Conservation (phyloP, 371 early-diverging fungal species). For the Batkoa obscura region DNA sequence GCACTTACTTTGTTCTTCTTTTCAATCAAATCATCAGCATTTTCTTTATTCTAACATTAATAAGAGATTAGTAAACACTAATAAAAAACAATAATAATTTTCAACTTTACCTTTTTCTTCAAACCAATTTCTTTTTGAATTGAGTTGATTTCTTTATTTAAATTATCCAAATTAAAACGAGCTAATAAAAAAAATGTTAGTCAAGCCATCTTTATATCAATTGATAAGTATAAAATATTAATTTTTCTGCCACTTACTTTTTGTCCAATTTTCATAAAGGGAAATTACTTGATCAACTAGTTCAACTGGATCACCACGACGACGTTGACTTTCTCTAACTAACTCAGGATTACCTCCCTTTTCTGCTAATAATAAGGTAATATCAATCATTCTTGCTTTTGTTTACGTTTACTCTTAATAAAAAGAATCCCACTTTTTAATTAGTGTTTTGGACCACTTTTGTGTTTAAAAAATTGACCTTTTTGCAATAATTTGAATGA, state of each 20-base stretch:
- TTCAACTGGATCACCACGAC: slow-evolving; percentile 68
- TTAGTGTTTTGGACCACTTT: too few relatives aligned
- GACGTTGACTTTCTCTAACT: slow-evolving; percentile 81
- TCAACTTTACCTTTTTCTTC: slow-evolving; percentile 47
- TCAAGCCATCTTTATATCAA: too few relatives aligned
- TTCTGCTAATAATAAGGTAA: slow-evolving; percentile 74
- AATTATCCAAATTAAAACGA: slow-evolving; percentile 69
- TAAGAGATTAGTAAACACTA: not conserved
- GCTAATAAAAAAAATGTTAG: slow-evolving; percentile 18
- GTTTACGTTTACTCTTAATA: not conserved
- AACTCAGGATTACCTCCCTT: slow-evolving; percentile 92
- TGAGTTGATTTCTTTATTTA: slow-evolving; percentile 79
- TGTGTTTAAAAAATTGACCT: too few relatives aligned
- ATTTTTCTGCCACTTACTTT: slow-evolving; percentile 27
- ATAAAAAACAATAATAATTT: not conserved
- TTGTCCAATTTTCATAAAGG: slow-evolving; percentile 81
- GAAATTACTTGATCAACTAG: slow-evolving; percentile 82
- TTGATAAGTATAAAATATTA: too few relatives aligned
- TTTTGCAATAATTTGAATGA: too few relatives aligned
- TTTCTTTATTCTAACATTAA: slow-evolving; percentile 44
- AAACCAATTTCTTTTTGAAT: slow-evolving; percentile 80
- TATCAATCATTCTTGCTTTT: slow-evolving; percentile 53
- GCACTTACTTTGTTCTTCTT: slow-evolving; percentile 51
- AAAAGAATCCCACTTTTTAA: too few relatives aligned
- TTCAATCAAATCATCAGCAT: slow-evolving; percentile 53